Conservation (phyloP, 2,329 filamentous ascomycete species). For the Alternaria infectoria region DNA sequence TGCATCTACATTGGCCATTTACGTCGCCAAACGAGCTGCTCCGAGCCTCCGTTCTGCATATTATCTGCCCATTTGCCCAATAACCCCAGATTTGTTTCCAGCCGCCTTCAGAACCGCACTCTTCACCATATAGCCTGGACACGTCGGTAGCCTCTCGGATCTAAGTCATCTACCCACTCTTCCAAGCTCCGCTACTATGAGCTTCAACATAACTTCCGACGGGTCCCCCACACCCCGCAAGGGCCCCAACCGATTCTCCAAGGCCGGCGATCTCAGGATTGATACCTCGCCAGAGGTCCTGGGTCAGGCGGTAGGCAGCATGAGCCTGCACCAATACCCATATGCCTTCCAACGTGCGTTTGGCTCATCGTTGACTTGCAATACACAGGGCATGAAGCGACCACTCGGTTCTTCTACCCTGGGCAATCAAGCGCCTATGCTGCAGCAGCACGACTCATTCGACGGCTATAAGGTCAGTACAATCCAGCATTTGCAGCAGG, state of each 20-base stretch:
- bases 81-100: slow-evolving; percentile 23
- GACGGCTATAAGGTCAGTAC: slow-evolving; percentile 43
- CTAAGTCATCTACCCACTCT: slow-evolving; percentile 39
- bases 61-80: slow-evolving; percentile 44
- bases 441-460: slow-evolving; percentile 25
- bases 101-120: slow-evolving; percentile 4
- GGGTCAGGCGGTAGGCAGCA: slow-evolving; percentile 42
- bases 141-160: slow-evolving; percentile 36
- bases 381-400: slow-evolving; percentile 47
- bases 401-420: slow-evolving; percentile 48
- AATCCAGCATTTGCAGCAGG: background rate
- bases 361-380: slow-evolving; percentile 42
- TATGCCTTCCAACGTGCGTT: slow-evolving; percentile 24
- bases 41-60: slow-evolving; percentile 40
- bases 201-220: slow-evolving; percentile 49
- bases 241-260: slow-evolving; percentile 33
- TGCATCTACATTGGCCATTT: slow-evolving; percentile 48
- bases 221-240: slow-evolving; percentile 53
- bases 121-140: slow-evolving; percentile 4
- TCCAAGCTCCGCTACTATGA: slow-evolving; percentile 36
- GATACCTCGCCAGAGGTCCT: slow-evolving; percentile 45
- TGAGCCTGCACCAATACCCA: slow-evolving; percentile 29
- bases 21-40: slow-evolving; percentile 37
- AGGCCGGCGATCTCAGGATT: slow-evolving; percentile 39
- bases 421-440: slow-evolving; percentile 33